phyloP scores from a whole-genome alignment of 176 grass and related monocot species.

The Ampelocalamus luodianensis region DNA sequence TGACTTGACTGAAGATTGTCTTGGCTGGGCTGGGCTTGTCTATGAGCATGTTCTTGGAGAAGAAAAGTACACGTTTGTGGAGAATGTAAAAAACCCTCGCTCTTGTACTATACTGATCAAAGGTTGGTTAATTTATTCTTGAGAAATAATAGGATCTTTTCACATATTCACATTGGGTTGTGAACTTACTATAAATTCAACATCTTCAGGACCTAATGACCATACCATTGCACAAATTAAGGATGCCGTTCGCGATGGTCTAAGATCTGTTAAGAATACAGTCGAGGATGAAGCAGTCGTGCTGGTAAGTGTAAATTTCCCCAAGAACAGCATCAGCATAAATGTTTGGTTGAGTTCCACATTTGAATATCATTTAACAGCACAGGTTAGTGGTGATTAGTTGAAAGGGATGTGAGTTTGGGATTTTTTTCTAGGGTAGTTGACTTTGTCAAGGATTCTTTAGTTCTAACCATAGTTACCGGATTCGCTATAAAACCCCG shows the following conservation, averaged over 20 bases:
- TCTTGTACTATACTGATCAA: constrained; percentile 99
- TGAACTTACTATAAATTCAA: constrained; percentile 27
- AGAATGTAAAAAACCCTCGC: constrained; percentile 88
- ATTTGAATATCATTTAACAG: not conserved
- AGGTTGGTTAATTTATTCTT: constrained; percentile 72
- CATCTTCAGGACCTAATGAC: constrained; percentile 86
- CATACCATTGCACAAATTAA: constrained; percentile 99
- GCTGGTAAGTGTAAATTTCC: constrained; percentile 56
- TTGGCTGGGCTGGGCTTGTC: constrained; percentile 97
- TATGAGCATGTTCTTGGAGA: constrained; percentile 94
- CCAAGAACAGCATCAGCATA: not conserved
- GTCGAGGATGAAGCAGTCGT: constrained; percentile 93
- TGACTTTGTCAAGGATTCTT: not conserved
- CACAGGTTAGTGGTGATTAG: not conserved
- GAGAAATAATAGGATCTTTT: constrained; percentile 27
- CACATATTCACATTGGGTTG: not conserved
- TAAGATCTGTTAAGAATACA: constrained; percentile 96
- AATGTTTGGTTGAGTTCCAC: not conserved
- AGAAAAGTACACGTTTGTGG: constrained; percentile 98
- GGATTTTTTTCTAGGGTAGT: not conserved
- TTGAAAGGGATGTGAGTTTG: not conserved
- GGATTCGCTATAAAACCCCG: too few species aligned
- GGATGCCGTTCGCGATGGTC: constrained; percentile 89
- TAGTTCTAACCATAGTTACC: not conserved
- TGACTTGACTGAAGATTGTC: constrained; percentile 82